Conservation (phyloP, 306 rosid species). For the Biancaea sappan region DNA sequence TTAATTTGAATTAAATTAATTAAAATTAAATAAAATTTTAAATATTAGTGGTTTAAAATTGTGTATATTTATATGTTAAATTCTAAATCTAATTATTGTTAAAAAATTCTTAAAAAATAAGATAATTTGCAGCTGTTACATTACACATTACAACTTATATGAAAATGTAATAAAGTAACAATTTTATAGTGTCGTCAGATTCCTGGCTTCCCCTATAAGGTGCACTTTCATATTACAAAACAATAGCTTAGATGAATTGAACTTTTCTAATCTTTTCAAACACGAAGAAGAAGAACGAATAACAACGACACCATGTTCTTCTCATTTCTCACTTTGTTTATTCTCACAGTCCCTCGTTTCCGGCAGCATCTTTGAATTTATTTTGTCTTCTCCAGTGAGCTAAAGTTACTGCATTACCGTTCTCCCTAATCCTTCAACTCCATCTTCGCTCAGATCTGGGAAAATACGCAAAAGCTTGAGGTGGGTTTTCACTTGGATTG, state of each 20-base stretch:
- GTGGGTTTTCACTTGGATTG: slow-evolving; percentile 38
- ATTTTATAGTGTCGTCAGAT: slow-evolving; percentile 56
- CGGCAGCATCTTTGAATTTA: slow-evolving; percentile 40
- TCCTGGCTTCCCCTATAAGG: slow-evolving; percentile 45
- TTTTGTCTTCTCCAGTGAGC: slow-evolving; percentile 12
- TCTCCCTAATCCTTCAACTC: neutral
- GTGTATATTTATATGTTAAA: too few species aligned
- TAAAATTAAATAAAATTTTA: too few species aligned
- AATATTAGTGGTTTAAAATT: too few species aligned
- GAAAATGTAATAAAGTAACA: slow-evolving; percentile 27
- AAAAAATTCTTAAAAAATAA: neutral
- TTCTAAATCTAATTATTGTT: neutral
- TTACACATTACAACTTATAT: slow-evolving; percentile 31
- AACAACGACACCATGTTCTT: slow-evolving; percentile 57
- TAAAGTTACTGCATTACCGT: slow-evolving; percentile 34
- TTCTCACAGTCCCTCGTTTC: slow-evolving; percentile 41
- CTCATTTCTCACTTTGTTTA: slow-evolving; percentile 36
- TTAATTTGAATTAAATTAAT: too few species aligned
- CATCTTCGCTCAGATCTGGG: slow-evolving; percentile 54
- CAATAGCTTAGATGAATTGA: slow-evolving; percentile 39
- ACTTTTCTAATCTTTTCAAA: slow-evolving; percentile 62
- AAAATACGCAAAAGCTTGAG: slow-evolving; percentile 33
- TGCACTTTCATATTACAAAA: too few species aligned
- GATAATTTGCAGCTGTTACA: slow-evolving; percentile 17
- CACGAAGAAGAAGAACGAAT: neutral